Evolutionary conservation across 495 filamentous ascomycete species (phyloP), one percentile per base, ranked within the genome.

Genomic region (Bombardia bombarda): DNA sequence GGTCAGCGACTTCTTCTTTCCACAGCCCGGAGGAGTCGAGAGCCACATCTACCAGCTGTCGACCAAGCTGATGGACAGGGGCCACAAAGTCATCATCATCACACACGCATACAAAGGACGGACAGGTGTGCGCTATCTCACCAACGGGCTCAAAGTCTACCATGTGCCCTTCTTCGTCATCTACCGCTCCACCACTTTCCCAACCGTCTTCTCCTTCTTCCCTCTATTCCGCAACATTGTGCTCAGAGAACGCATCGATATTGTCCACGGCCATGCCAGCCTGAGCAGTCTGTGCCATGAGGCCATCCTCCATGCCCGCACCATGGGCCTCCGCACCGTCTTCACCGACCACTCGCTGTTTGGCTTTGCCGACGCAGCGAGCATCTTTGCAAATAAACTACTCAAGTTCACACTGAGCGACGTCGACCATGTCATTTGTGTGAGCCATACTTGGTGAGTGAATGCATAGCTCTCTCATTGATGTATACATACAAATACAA

Each of bases 1-100:
- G 92, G 84, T 94, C 72, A 89, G 90, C 74, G 92, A 98, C 70
- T 96, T 90, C 77, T 98, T 98, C 78, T 98, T 90, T 56, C 92
- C 92, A 18, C 93, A 97, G 53, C 89, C 90, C 32, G 90, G 90
- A 49, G 92, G 92, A 35, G 78, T 98, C 45, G 92, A 98, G 72
- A 92, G 86, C 67, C 92, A 98, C 67, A 97, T 98, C 45, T 98
- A 97, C 64, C 92, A 98, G 65, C 73, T 98, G 30, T 92, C 92
- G 26, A 86, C 83, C 23, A 97, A 97, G 73, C 77, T 98, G 48
- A 86, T 95, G 39, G 93, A 98, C 61, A 84, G 92, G 19, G 92
- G 92, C 24, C 92, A 98, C 70, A 95, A 96, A 69, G 90, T 97
- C 47, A 86, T 98, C 43, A 86, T 98, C 53, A 89, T 98, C 56